phyloP scores from a whole-genome alignment of 805 yeast genomes.

The Candida ortonii region DNA sequence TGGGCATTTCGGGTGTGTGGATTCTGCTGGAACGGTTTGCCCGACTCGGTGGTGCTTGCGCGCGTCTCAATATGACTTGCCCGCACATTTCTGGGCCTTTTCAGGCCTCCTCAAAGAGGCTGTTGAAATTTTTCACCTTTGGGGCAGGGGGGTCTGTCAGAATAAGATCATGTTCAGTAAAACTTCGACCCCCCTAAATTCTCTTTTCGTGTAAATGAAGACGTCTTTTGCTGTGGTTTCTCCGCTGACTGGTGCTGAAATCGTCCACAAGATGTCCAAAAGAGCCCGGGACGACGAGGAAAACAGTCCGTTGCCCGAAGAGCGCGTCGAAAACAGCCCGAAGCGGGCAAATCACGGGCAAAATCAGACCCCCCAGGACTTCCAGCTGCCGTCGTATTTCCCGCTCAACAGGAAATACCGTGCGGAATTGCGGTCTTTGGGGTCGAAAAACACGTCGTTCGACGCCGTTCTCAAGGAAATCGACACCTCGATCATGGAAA shows the following conservation, averaged over 20 bases:
- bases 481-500: conserved; percentile 11
- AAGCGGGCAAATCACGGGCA: neutral
- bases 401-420: conserved; percentile 20
- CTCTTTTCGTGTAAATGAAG: no score
- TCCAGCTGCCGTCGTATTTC: conserved; percentile 25
- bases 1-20: conserved; percentile 20
- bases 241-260: no score
- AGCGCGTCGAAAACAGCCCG: conserved; percentile 2
- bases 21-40: neutral
- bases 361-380: neutral
- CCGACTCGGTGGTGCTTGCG: neutral
- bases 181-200: neutral
- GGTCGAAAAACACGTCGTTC: conserved; percentile 3
- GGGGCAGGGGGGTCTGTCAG: conserved; percentile 3
- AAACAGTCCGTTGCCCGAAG: neutral
- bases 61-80: neutral
- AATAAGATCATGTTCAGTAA: conserved; percentile 6
- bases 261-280: conserved; percentile 1
- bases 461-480: conserved; percentile 12
- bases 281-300: conserved; percentile 6
- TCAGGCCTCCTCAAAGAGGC: no score
- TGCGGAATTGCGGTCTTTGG: conserved; percentile 13
- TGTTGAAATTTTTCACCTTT: conserved; percentile 2
- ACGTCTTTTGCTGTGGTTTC: neutral
- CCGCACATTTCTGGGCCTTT: conserved; percentile 1